Percentiles rank a stretch among this genome's conserved stretches.
Evolutionary conservation across 1,284 basidiomycete species (phyloP).

Genomic region (Naganishia sp.): DNA sequence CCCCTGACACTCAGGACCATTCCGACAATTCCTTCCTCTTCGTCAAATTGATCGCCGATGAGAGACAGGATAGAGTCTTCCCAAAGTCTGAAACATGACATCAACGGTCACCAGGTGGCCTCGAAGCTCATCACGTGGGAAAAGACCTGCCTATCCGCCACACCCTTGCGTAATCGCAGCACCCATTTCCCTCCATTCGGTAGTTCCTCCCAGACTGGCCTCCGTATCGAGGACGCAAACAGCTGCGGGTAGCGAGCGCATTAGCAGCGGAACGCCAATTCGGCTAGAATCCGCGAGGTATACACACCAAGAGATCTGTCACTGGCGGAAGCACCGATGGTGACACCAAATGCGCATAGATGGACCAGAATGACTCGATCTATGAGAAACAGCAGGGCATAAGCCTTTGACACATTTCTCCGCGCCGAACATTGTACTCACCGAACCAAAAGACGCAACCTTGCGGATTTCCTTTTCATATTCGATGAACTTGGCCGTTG

Average conservation of each 20-base stretch:
- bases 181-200: slow-evolving; percentile 39
- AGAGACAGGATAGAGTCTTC: slow-evolving; percentile 44
- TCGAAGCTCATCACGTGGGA: background rate
- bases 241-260: slow-evolving; percentile 26
- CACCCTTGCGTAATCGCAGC: slow-evolving; percentile 30
- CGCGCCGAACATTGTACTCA: slow-evolving; percentile 34
- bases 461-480: slow-evolving; percentile 55
- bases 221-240: slow-evolving; percentile 49
- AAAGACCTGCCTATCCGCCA: slow-evolving; percentile 27
- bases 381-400: slow-evolving; percentile 28
- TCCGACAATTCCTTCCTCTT: slow-evolving; percentile 53
- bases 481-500: slow-evolving; percentile 52
- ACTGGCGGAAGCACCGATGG: slow-evolving; percentile 52
- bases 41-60: slow-evolving; percentile 55
- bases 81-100: slow-evolving; percentile 18
- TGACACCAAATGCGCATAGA: slow-evolving; percentile 53
- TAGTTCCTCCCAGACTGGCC: slow-evolving; percentile 56
- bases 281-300: background rate
- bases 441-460: slow-evolving; percentile 55
- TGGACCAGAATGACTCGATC: slow-evolving; percentile 55
- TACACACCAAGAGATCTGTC: slow-evolving; percentile 50
- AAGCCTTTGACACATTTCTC: background rate
- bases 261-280: slow-evolving; percentile 2
- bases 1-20: slow-evolving; percentile 51
- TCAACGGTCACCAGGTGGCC: background rate